phyloP scores from a whole-genome alignment of 116 monocot genomes.

The Thalassia testudinum region DNA sequence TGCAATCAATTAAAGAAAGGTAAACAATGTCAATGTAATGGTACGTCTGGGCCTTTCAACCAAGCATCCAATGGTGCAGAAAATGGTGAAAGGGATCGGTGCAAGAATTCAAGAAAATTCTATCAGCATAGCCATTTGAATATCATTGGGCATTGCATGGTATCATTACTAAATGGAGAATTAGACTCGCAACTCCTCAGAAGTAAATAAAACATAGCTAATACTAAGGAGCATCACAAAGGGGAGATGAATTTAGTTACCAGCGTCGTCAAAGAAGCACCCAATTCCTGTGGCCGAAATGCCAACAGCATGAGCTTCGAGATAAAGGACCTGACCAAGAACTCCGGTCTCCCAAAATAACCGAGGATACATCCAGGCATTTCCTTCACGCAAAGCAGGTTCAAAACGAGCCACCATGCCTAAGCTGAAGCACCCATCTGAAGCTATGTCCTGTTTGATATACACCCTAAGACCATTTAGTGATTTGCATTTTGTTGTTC shows the following conservation, averaged over 20 bases:
- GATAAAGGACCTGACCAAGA: constrained; percentile 88
- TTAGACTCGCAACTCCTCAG: background rate
- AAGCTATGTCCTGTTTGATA: constrained; percentile 70
- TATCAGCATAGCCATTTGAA: too few species aligned
- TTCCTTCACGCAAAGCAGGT: constrained; percentile 52
- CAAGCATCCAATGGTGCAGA: too few species aligned
- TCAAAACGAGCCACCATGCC: constrained; percentile 95
- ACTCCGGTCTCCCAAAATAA: constrained; percentile 96
- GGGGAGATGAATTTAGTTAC: constrained; percentile 17
- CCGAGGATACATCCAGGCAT: constrained; percentile 97
- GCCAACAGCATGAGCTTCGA: constrained; percentile 97
- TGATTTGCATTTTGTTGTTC: too few species aligned
- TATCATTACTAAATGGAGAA: too few species aligned
- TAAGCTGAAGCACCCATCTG: constrained; percentile 95
- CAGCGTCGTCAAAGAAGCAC: constrained; percentile 95
- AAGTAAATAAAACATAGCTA: background rate
- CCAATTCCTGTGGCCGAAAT: constrained; percentile 98
- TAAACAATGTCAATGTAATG: background rate
- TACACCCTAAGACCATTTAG: too few species aligned
- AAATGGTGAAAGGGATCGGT: too few species aligned
- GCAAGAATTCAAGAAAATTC: background rate
- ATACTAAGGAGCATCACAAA: too few species aligned
- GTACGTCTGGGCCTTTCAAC: too few species aligned
- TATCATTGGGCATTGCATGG: too few species aligned
- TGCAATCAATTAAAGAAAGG: constrained; percentile 18